These are phyloP conservation scores for Botryosphaeria dothidea DNA, from an alignment of 2,329 filamentous ascomycete species.

Conservation along the genomic window DNA sequence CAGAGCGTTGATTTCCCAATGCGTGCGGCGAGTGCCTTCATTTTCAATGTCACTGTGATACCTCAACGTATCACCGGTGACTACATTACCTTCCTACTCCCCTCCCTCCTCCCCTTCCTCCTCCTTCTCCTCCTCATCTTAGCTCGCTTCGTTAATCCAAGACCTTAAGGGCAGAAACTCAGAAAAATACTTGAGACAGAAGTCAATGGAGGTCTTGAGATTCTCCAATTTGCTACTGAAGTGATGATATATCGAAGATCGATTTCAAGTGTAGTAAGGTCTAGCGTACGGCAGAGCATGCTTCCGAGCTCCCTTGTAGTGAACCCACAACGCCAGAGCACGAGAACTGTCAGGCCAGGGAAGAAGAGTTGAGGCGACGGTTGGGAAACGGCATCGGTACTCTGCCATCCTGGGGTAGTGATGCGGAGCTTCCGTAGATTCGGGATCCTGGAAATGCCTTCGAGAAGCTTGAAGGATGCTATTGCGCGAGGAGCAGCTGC, in stretches of 20 bases:
- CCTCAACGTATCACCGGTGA: no score
- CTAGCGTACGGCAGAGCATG: neutral
- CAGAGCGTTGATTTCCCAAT: neutral
- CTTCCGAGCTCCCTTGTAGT: neutral
- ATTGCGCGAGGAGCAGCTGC: neutral
- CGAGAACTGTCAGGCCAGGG: neutral
- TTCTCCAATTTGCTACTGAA: neutral
- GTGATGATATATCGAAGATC: neutral
- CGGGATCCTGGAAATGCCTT: neutral
- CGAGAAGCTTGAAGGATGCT: neutral
- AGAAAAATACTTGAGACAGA: neutral
- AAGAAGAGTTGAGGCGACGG: neutral
- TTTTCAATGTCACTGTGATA: no score
- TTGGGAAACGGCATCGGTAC: no score
- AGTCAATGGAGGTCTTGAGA: neutral
- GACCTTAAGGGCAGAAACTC: no score
- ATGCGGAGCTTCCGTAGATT: neutral
- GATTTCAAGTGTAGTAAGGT: neutral
- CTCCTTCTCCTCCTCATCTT: no score
- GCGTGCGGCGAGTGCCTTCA: neutral
- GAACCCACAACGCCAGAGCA: neutral
- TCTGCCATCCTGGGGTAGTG: neutral
- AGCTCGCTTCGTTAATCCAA: no score
- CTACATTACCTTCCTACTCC: no score
- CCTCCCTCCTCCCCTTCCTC: no score